Base-by-base conservation (phyloP, 208 protist genomes). In the Balamuthia mandrillaris region DNA sequence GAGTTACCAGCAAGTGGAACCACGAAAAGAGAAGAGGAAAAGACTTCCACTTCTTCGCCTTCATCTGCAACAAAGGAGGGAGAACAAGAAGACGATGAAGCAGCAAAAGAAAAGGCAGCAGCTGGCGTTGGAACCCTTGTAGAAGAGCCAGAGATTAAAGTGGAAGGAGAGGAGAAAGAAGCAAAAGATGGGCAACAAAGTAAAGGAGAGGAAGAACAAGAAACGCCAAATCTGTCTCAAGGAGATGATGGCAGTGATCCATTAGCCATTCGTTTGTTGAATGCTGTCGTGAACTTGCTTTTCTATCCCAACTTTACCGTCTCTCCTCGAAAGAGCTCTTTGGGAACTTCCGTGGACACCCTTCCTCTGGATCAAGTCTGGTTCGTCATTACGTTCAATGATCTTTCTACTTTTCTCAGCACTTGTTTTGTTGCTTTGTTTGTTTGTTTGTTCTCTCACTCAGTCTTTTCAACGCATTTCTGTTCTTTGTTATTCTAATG, bases 231-330 rank as follows among this genome's bases (percentile, higher is more conserved):
- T 24, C 56, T 63, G 56, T 63, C 37, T 33, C 31, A 63, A 12
- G 56, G 56, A 24, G 56, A 63, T 24, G 56, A 63, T 33, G 29
- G 29, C 29, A 63, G 29, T 4, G 65, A 52, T 14, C 65, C 65
- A 31, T 14, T 75, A 39, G 65, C 65, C 16, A 52, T 54, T 27
- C 65, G 65, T 1, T 27, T 75, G 37, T 27, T 75, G 37, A 52
- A 75, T 39, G 44, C 65, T 6, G 35, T 75, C 42, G 44, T 75
- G 27, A 52, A 75, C 29, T 39, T 75, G 16, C 44, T 75, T 29
- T 75, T 75, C 65, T 52, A 54, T 31, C 65, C 42, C 65, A 75
- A 75, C 65, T 75, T 75, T 31, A 75, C 65, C 16, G 44, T 75
- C 44, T 52, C 37, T 12, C 65, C 65, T 24, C 37, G 27, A 29